A percentile compares a stretch with the other conserved stretches of the same genome.
Conservation (phyloP, 2,329 filamentous ascomycete species). For the Curvularia spicifera region DNA sequence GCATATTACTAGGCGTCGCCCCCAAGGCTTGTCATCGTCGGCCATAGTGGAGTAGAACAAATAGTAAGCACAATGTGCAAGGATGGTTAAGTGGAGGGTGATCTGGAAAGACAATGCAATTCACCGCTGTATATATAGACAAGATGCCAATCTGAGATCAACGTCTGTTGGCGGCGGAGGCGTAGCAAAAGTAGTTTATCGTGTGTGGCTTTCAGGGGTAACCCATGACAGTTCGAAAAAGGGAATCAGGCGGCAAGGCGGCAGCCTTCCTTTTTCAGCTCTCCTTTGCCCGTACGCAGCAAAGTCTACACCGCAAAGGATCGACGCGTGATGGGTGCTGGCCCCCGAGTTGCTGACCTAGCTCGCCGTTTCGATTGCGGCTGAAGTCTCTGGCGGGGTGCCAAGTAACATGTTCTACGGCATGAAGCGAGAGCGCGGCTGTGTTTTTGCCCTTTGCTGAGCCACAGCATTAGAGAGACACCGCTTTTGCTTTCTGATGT, state of each 20-base stretch:
- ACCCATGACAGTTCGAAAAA: constrained; percentile 9
- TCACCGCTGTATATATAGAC: neutral
- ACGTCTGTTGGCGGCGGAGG: constrained; percentile 5
- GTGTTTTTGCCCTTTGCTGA: neutral
- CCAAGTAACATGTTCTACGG: constrained; percentile 20
- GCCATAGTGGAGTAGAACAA: constrained; percentile 17
- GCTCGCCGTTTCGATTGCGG: constrained; percentile 13
- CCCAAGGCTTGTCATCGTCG: constrained; percentile 32
- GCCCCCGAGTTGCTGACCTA: constrained; percentile 12
- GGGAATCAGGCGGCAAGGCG: constrained; percentile 2
- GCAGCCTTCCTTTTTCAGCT: constrained; percentile 4
- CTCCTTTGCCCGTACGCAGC: neutral
- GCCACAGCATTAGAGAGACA: neutral
- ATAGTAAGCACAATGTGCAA: neutral
- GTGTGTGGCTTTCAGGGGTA: constrained; percentile 10
- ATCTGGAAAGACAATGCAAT: neutral
- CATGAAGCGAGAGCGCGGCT: constrained; percentile 7
- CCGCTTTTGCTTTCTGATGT: neutral
- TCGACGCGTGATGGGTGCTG: constrained; percentile 12
- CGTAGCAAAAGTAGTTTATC: constrained; percentile 8
- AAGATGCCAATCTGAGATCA: constrained; percentile 9
- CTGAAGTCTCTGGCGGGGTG: constrained; percentile 18
- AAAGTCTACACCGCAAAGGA: constrained; percentile 15
- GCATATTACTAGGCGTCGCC: constrained; percentile 45
- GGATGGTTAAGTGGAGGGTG: neutral